phyloP scores from a whole-genome alignment of 352 stramenopile genomes.

The Peronospora destructor region DNA sequence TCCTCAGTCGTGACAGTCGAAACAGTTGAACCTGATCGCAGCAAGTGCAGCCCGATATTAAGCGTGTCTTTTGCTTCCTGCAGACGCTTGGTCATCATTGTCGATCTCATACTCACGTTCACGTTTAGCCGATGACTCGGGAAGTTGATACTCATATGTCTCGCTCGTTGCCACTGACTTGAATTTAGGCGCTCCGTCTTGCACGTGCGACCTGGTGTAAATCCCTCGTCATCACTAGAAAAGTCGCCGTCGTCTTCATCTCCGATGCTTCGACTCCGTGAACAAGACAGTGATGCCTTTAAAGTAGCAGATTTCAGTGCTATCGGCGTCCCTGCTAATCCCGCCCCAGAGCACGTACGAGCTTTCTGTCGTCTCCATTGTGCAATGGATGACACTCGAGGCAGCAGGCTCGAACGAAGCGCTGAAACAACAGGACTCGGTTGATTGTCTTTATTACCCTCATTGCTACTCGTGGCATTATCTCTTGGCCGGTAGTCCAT shows the following conservation, averaged over 20 bases:
- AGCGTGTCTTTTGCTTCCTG: slow-evolving; percentile 29
- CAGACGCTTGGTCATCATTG: slow-evolving; percentile 27
- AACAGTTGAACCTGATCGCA: slow-evolving; percentile 43
- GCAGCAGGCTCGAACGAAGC: slow-evolving; percentile 16
- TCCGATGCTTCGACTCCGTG: slow-evolving; percentile 20
- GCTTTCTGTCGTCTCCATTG: slow-evolving; percentile 33
- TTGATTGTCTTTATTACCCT: slow-evolving; percentile 11
- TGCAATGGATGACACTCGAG: slow-evolving; percentile 15
- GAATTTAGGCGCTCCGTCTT: slow-evolving; percentile 14
- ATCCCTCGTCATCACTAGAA: slow-evolving; percentile 55
- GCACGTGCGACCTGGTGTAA: slow-evolving; percentile 19
- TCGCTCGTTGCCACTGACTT: slow-evolving; percentile 25
- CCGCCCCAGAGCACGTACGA: slow-evolving; percentile 33
- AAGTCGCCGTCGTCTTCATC: slow-evolving; percentile 45
- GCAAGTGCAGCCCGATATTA: slow-evolving; percentile 26
- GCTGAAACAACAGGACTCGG: slow-evolving; percentile 1
- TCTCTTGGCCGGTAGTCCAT: neutral
- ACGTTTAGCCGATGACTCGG: slow-evolving; percentile 29
- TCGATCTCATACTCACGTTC: slow-evolving; percentile 22
- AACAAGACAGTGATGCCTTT: slow-evolving; percentile 25
- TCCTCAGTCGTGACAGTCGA: slow-evolving; percentile 50
- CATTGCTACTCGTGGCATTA: slow-evolving; percentile 13
- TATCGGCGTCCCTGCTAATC: slow-evolving; percentile 22
- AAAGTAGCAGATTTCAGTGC: slow-evolving; percentile 28
- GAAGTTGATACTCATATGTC: slow-evolving; percentile 25